Evolutionary conservation across 2,329 filamentous ascomycete species (phyloP).

Genomic region (Cadophora gregata): DNA sequence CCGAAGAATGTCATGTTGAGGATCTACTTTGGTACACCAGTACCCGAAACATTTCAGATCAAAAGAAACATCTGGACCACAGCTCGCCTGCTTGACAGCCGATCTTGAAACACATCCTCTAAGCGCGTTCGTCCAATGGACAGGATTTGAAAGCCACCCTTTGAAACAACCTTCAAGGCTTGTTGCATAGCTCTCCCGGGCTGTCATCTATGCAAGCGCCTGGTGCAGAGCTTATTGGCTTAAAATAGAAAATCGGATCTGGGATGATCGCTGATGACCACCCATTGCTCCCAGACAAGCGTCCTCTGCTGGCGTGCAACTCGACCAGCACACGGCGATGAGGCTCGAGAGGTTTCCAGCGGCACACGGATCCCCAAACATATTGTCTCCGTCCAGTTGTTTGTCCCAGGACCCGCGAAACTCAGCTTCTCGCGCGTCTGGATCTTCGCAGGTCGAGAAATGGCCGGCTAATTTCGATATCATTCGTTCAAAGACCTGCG

Average conservation of each 20-base stretch:
- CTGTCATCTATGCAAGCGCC: slow-evolving; percentile 36
- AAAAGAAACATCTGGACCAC: slow-evolving; percentile 18
- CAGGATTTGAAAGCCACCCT: slow-evolving; percentile 15
- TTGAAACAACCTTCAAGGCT: slow-evolving; percentile 35
- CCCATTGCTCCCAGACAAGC: slow-evolving; percentile 24
- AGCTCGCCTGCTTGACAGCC: slow-evolving; percentile 20
- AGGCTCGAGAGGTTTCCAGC: slow-evolving; percentile 35
- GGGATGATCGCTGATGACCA: slow-evolving; percentile 30
- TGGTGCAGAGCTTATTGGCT: slow-evolving; percentile 31
- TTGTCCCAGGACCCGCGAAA: slow-evolving; percentile 28
- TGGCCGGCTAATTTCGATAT: slow-evolving; percentile 21
- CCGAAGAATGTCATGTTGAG: neutral
- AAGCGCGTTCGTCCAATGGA: slow-evolving; percentile 38
- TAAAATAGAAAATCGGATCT: slow-evolving; percentile 22
- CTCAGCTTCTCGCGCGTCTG: slow-evolving; percentile 27
- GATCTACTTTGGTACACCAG: neutral
- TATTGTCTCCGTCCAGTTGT: slow-evolving; percentile 35
- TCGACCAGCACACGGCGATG: slow-evolving; percentile 26
- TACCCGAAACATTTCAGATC: slow-evolving; percentile 1
- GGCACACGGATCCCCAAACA: slow-evolving; percentile 16
- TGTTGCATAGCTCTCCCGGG: slow-evolving; percentile 24
- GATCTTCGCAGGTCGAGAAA: slow-evolving; percentile 32
- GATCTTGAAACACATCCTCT: slow-evolving; percentile 36
- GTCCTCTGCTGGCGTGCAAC: slow-evolving; percentile 21
- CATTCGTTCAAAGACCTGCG: slow-evolving; percentile 33